Evolutionary conservation across 306 rosid species (phyloP), one percentile per base, ranked within the genome.

Genomic region (Prunus mume): DNA sequence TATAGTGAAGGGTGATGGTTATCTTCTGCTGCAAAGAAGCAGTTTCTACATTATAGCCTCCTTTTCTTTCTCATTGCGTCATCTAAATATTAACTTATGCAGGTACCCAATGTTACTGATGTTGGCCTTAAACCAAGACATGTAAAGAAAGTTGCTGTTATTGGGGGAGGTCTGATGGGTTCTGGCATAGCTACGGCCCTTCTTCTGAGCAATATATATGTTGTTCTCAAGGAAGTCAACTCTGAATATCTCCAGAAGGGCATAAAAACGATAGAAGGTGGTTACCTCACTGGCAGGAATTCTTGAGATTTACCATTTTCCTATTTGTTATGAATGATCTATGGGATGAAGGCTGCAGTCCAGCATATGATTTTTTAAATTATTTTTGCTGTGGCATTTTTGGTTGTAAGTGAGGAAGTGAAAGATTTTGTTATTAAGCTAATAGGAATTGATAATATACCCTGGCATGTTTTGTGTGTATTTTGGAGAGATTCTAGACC

Each of bases 81-180:
- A 72, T 28, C 50, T 32, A 19, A 73, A 49, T 71, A 57, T 8
- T 20, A 64, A 73, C 78, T 46, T 82, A 24, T 86, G 69, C 88
- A 96, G 99, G 92, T 91, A 72, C 98, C 98, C 75, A 91, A 88
- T 12, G 98, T 92, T 67, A 88, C 98, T 56, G 93, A 91, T 87
- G 62, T 86, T 81, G 99, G 99, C 70, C 97, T 92, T 55, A 89
- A 87, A 86, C 98, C 99, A 64, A 91, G 97, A 85, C 86, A 78
- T 71, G 79, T 95, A 79, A 91, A 85, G 90, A 92, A 95, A 79
- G 93, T 86, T 76, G 99, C 98, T 74, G 85, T 95, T 78, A 85
- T 92, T 66, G 99, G 99, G 54, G 99, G 99, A 86, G 99, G 99
- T 88, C 79, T 95, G 73, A 95, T 95, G 99, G 99, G 99, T 82